A percentile compares a stretch with the other conserved stretches of the same genome.
Evolutionary conservation across 1,139 yeast genomes (phyloP).

Genomic region (Debaryomyces udenii): DNA sequence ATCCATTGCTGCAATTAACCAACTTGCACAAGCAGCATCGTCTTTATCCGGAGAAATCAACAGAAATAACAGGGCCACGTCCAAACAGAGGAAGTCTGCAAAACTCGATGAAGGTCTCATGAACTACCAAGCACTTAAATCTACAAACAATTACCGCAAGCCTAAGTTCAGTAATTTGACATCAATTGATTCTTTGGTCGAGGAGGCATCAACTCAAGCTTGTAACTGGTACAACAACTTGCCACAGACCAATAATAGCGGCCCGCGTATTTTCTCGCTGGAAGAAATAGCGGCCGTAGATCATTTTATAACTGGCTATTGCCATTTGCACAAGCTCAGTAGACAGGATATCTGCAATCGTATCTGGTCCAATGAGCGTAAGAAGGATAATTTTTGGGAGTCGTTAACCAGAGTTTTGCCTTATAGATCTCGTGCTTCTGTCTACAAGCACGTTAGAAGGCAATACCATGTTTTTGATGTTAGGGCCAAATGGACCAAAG

Average conservation of each 20-base stretch:
- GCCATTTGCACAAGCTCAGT: constrained; percentile 60
- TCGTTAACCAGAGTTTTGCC: constrained; percentile 75
- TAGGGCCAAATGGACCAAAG: constrained; percentile 86
- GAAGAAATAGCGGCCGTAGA: constrained; percentile 75
- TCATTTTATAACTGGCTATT: constrained; percentile 68
- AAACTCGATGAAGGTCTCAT: constrained; percentile 10
- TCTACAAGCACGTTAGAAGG: constrained; percentile 89
- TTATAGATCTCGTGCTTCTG: constrained; percentile 80
- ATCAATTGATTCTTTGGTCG: constrained; percentile 37
- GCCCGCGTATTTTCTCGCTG: constrained; percentile 54
- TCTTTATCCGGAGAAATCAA: constrained; percentile 20
- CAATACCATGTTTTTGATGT: constrained; percentile 84
- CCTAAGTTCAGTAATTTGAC: constrained; percentile 32
- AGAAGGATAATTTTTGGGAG: constrained; percentile 90
- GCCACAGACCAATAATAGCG: constrained; percentile 32
- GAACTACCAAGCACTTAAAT: constrained; percentile 7
- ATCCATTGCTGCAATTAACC: constrained; percentile 30
- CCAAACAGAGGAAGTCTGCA: constrained; percentile 9
- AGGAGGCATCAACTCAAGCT: constrained; percentile 40
- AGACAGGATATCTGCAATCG: constrained; percentile 75
- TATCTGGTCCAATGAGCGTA: constrained; percentile 84
- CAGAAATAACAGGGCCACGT: constrained; percentile 10
- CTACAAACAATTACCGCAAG: constrained; percentile 14
- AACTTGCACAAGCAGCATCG: constrained; percentile 37
- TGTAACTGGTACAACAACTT: constrained; percentile 41